phyloP scores from a whole-genome alignment of 305 asterid genomes.

The Rubia tinctorum region DNA sequence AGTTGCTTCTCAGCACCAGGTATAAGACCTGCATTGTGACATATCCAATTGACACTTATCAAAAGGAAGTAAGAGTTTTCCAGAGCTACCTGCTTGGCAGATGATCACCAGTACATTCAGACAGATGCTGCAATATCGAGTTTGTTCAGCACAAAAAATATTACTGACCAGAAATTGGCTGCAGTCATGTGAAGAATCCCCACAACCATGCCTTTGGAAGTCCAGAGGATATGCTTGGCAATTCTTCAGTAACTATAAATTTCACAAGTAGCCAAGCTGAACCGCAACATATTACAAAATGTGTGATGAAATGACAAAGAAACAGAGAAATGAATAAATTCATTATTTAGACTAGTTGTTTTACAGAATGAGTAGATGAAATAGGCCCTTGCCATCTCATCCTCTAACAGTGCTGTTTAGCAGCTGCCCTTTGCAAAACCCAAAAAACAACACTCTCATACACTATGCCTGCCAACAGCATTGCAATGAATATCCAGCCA shows the following conservation, averaged over 20 bases:
- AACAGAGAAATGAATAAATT: constrained; percentile 23
- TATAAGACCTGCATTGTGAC: not conserved
- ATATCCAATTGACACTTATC: not conserved
- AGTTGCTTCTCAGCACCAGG: not conserved
- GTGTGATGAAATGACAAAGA: not conserved
- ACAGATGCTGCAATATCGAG: not conserved
- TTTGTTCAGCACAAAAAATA: not conserved
- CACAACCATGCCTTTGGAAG: no score
- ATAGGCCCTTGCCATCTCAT: constrained; percentile 26
- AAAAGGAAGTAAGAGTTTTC: not conserved
- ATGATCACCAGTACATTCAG: not conserved
- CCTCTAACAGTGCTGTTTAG: constrained; percentile 25
- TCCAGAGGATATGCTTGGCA: no score
- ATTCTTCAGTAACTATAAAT: no score
- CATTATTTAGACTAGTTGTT: constrained; percentile 25
- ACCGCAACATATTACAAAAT: not conserved
- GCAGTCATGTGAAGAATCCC: not conserved
- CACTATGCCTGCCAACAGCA: constrained; percentile 13
- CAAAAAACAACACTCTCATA: constrained; percentile 15
- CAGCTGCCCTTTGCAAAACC: constrained; percentile 22
- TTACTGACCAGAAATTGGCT: not conserved
- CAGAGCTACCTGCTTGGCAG: not conserved
- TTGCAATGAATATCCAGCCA: constrained; percentile 17
- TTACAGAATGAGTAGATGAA: constrained; percentile 18
- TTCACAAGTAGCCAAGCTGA: not conserved